Base-by-base conservation (phyloP, 331 rosid species). In the Arachis monticola region DNA sequence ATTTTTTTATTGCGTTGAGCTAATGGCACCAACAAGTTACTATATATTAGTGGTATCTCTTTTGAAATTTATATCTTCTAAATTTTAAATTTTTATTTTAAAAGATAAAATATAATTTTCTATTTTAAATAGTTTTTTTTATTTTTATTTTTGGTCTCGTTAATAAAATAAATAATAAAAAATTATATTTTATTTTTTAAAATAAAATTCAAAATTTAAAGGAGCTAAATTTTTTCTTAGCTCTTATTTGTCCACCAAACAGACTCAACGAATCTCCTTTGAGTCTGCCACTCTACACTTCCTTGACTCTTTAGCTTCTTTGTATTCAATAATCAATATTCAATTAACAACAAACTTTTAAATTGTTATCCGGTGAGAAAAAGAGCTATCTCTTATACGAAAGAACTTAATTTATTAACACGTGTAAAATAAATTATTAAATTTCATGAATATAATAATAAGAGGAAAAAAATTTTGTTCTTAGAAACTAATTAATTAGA, bases 191-290 rank as follows among this genome's bases (percentile, higher is more conserved):
- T 22, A 22, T 22, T 22, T 22, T 22, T 22, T 22, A 22, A 22
- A 22, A 22, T 22, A 0, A 22, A 22, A 22, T 22, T 22, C 27
- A 22, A 22, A 22, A 22, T 22, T 22, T 22, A 22, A 0, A 22
- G 1, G 1, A 22, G 1, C 0, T 22, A 22, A 0, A 22, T 22
- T 22, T 22, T 0, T 22, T 22, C 1, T 22, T 22, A 22, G 62
- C 42, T 67, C 76, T 44, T 69, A 57, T 10, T 10, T 74, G 17
- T 61, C 57, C 52, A 64, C 80, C 84, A 80, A 69, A 72, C 47
- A 32, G 2, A 60, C 69, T 62, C 52, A 13, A 6, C 68, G 8
- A 71, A 45, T 55, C 58, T 53, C 32, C 56, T 66, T 75, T 32
- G 27, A 12, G 68, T 67, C 74, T 14, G 53, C 60, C 44, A 1